Evolutionary conservation across 176 grass and related monocot species (phyloP), one percentile per base, ranked within the genome.

Genomic region (Miscanthus lutarioriparius): DNA sequence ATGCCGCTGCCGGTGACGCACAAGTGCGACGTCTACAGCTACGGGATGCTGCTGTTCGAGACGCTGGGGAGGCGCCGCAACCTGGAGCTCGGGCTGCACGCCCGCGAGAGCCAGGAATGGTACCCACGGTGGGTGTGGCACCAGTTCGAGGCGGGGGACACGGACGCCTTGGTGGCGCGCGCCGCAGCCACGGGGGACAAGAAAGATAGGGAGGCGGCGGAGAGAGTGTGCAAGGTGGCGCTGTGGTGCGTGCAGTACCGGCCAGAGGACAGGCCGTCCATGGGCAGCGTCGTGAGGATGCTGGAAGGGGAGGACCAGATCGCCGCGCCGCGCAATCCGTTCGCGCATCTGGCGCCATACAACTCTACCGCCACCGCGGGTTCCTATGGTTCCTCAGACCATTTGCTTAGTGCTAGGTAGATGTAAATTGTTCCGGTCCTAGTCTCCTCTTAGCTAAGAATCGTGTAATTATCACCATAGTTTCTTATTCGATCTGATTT

Each of bases 1-100:
- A 81, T 91, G 89, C 85, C 89, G 23, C 47, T 88, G 4, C 91
- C 89, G 0, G 91, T 94, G 10, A 97, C 91, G n/a, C 45, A 91
- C 54, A 93, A 91, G 83, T 91, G 91, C 67, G 91, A 97, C 67
- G 85, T 97, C 2, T 97, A 93, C 84, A 91, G 89, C 78, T 93
- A 88, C 65, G 94, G 89, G 25, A 97, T 91, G 91, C 70, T 94
- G 51, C 77, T 92, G 44, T 97, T 94, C 51, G 94, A 97, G 78
- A 83, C 91, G 15, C 72, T 92, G 0, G 91, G 94, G 48, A 70
- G 94, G 85, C 86, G 89, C 22, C 65, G 86, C 32, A 97, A 93
- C 82, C 84, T 91, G 5, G 70, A 90, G 27, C 75, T 89, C n/a
- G 79, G 86, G 20, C 28, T 69, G 75, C 80, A 39, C 75, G 13